These are phyloP conservation scores for Epithemia pelagica DNA, from an alignment of 108 stramenopile genomes.

Conservation along the genomic window DNA sequence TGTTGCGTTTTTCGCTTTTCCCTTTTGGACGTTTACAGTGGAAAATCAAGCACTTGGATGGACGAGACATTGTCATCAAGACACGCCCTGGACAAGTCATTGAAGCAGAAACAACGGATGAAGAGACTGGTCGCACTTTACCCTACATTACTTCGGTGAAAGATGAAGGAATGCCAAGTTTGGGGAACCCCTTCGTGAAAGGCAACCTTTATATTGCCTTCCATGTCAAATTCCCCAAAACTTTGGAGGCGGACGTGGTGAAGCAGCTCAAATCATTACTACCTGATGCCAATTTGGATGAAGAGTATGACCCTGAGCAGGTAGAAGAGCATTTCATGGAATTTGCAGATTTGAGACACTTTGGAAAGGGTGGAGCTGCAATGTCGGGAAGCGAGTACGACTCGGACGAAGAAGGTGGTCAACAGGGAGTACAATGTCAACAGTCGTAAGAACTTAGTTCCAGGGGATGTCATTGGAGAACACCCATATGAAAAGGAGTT, in stretches of 20 bases:
- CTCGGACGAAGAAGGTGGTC: conserved; percentile 71
- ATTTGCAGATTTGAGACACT: conserved; percentile 76
- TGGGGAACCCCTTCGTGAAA: conserved; percentile 86
- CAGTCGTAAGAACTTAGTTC: conserved; percentile 75
- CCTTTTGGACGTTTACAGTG: conserved; percentile 75
- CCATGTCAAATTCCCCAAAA: conserved; percentile 82
- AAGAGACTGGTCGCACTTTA: conserved; percentile 49
- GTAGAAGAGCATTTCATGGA: conserved; percentile 87
- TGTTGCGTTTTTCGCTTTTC: background rate
- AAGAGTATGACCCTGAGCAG: conserved; percentile 76
- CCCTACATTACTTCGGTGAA: conserved; percentile 81
- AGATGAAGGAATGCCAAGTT: conserved; percentile 95
- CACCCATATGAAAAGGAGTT: too few relatives aligned
- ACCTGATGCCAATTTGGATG: conserved; percentile 62
- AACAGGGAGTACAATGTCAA: conserved; percentile 78
- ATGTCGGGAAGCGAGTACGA: conserved; percentile 55
- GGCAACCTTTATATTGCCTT: conserved; percentile 93
- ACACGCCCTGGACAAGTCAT: conserved; percentile 88
- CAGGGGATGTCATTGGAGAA: too few relatives aligned
- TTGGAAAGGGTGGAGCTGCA: conserved; percentile 86
- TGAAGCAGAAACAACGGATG: conserved; percentile 50
- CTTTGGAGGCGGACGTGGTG: conserved; percentile 39
- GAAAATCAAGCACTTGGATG: conserved; percentile 88
- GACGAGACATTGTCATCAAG: conserved; percentile 80
- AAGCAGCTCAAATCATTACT: conserved; percentile 48